Conservation (phyloP, 2,329 filamentous ascomycete species). For the Aspergillus brunneoviolaceus region DNA sequence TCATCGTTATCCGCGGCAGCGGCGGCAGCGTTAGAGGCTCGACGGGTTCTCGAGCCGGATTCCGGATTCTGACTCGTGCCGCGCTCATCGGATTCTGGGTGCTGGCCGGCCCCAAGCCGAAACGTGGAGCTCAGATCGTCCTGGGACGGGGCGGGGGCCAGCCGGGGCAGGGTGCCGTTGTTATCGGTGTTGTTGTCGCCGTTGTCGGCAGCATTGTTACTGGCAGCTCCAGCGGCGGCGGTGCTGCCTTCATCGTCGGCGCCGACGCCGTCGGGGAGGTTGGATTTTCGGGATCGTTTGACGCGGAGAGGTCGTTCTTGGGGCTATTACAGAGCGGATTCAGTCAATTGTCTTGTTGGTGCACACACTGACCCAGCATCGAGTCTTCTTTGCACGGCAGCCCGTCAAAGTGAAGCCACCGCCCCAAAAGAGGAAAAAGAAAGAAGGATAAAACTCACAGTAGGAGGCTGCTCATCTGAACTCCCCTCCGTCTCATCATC, state of each 20-base stretch:
- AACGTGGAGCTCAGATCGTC: constrained; percentile 41
- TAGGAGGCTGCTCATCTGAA: constrained; percentile 45
- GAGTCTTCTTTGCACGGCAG: too few relatives aligned
- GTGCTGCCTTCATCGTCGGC: constrained; percentile 28
- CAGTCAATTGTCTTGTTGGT: too few relatives aligned
- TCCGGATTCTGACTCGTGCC: constrained; percentile 27
- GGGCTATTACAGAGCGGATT: constrained; percentile 31
- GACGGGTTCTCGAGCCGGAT: not conserved
- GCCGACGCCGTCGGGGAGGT: constrained; percentile 26
- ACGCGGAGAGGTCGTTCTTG: constrained; percentile 48
- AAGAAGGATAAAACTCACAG: constrained; percentile 30
- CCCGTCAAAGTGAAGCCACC: not conserved
- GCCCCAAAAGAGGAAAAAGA: not conserved
- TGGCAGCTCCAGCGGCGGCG: constrained; percentile 14
- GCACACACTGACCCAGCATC: too few relatives aligned
- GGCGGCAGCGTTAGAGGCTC: not conserved
- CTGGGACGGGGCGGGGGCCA: constrained; percentile 37
- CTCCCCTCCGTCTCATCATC: constrained; percentile 47
- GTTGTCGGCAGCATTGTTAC: not conserved
- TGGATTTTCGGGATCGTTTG: constrained; percentile 44
- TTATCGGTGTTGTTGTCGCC: not conserved
- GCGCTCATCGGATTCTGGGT: not conserved
- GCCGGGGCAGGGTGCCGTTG: constrained; percentile 27
- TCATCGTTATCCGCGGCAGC: not conserved
- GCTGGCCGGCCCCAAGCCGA: constrained; percentile 26